These are phyloP conservation scores for Aspergillus aculeatinus DNA, from an alignment of 2,329 filamentous ascomycete genomes.

Conservation along the genomic window DNA sequence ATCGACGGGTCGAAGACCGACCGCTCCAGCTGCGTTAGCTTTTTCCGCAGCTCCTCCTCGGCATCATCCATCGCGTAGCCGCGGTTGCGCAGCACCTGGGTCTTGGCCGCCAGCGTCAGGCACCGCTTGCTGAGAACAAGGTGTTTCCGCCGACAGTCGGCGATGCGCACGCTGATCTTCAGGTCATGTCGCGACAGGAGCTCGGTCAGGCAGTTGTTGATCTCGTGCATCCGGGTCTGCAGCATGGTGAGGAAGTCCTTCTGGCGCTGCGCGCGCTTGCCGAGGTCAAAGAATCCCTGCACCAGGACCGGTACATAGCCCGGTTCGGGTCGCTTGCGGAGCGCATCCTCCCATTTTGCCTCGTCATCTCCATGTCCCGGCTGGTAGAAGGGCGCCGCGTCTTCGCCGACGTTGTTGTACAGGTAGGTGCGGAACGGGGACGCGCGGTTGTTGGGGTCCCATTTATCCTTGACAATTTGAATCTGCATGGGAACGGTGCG, in stretches of 20 bases:
- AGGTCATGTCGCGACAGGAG: constrained; percentile 62
- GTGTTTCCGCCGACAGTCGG: constrained; percentile 60
- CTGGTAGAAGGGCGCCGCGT: constrained; percentile 61
- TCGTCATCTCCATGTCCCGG: constrained; percentile 59
- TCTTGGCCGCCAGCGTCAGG: constrained; percentile 62
- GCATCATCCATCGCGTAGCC: constrained; percentile 65
- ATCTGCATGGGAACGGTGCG: constrained; percentile 63
- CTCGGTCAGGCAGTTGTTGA: constrained; percentile 61
- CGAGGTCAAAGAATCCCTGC: constrained; percentile 60
- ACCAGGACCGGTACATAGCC: constrained; percentile 61
- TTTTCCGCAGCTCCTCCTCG: constrained; percentile 64
- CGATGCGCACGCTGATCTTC: constrained; percentile 58
- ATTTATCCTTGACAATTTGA: constrained; percentile 60
- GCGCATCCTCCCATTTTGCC: constrained; percentile 63
- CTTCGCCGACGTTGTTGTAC: constrained; percentile 62
- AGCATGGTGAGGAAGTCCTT: constrained; percentile 57
- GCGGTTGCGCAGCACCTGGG: constrained; percentile 62
- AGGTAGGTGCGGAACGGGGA: constrained; percentile 62
- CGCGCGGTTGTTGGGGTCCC: constrained; percentile 53
- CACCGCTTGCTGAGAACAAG: constrained; percentile 60
- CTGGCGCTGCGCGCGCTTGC: constrained; percentile 58
- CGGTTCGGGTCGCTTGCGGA: constrained; percentile 58
- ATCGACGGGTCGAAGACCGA: constrained; percentile 61
- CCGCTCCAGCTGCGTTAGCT: constrained; percentile 58
- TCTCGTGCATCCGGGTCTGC: constrained; percentile 61